Evolutionary conservation across 345 rosid genomes (phyloP).

Genomic region (Melaleuca alternifolia): DNA sequence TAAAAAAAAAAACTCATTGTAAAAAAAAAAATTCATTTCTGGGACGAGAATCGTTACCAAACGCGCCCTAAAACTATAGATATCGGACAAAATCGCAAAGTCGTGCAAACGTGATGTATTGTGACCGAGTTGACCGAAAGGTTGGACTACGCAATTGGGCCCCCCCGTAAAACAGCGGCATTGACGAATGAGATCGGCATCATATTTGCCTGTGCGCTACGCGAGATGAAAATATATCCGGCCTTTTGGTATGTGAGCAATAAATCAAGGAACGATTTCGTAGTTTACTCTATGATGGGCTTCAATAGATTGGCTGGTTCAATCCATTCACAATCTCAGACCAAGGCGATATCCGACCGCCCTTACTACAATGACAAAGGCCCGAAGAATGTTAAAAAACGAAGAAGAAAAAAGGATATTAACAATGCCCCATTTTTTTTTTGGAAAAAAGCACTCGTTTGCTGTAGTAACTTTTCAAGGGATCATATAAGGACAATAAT

Average conservation of each 20-base stretch:
- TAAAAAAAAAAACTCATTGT: too few species aligned
- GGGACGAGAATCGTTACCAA: too few species aligned
- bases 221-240: not conserved
- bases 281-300: not conserved
- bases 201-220: not conserved
- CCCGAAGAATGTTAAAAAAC: not conserved
- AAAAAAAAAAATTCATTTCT: too few species aligned
- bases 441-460: not conserved
- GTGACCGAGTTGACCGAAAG: not conserved
- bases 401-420: not conserved
- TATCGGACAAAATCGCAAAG: not conserved
- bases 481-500: not conserved
- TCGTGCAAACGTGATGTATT: not conserved
- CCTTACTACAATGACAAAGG: not conserved
- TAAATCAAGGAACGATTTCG: not conserved
- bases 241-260: not conserved
- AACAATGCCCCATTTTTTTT: not conserved
- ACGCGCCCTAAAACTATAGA: too few species aligned
- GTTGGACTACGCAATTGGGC: not conserved
- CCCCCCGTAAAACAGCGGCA: not conserved
- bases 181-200: not conserved
- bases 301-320: not conserved
- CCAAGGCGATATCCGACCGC: not conserved
- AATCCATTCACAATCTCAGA: not conserved
- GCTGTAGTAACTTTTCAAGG: not conserved